These are phyloP conservation scores for Erythrophleum fordii DNA, from an alignment of 306 rosid genomes.

Conservation along the genomic window DNA sequence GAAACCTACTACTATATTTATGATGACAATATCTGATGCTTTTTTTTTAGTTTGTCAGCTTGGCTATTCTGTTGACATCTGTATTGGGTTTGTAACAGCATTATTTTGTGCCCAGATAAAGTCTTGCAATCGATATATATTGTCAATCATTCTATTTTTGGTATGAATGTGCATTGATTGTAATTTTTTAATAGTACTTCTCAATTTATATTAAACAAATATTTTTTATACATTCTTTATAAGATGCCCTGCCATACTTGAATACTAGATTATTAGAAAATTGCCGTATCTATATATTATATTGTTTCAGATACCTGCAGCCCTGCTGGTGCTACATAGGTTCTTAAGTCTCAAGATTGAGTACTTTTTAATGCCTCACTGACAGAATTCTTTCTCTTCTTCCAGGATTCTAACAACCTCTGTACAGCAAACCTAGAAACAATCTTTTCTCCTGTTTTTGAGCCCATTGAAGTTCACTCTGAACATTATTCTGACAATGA, in stretches of 20 bases:
- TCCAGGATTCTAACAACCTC: conserved; percentile 49
- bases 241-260: not conserved
- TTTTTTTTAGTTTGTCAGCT: not conserved
- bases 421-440: conserved; percentile 56
- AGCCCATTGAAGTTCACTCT: conserved; percentile 44
- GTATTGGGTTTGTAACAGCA: not conserved
- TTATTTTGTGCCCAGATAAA: no score
- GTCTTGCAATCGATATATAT: no score
- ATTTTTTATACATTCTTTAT: not conserved
- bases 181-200: not conserved
- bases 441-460: conserved; percentile 70
- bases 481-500: conserved; percentile 43
- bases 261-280: not conserved
- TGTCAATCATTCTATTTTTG: not conserved
- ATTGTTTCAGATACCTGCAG: not conserved
- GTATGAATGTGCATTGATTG: not conserved
- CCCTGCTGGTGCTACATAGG: not conserved
- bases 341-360: not conserved
- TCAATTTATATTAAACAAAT: not conserved
- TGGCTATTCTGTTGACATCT: not conserved
- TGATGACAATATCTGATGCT: not conserved
- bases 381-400: not conserved
- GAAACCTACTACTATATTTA: no score
- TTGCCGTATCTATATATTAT: not conserved
- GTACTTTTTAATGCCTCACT: not conserved